Evolutionary conservation across 1,139 yeast genomes (phyloP).

Genomic region (Zygosaccharomyces sapae): DNA sequence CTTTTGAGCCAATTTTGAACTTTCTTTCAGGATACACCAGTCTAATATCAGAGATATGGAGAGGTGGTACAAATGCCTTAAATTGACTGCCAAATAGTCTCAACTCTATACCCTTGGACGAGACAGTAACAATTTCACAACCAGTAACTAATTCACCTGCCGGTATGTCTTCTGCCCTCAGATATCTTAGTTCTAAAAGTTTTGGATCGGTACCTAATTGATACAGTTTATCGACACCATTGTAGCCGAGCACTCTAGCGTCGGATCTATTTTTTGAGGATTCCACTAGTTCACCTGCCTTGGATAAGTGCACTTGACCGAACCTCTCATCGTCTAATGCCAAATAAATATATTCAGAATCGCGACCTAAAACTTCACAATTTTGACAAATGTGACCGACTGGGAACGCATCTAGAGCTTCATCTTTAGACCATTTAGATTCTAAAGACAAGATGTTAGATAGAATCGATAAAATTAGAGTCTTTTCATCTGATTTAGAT

Average conservation of each 20-base stretch:
- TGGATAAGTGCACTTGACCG: slow-evolving; percentile 74
- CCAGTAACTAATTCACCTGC: slow-evolving; percentile 62
- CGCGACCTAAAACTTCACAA: slow-evolving; percentile 56
- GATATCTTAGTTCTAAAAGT: slow-evolving; percentile 57
- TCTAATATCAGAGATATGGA: slow-evolving; percentile 80
- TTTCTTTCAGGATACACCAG: slow-evolving; percentile 87
- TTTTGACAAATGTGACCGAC: slow-evolving; percentile 67
- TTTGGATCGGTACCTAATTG: slow-evolving; percentile 66
- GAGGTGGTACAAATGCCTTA: slow-evolving; percentile 68
- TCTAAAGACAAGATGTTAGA: slow-evolving; percentile 48
- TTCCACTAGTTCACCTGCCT: slow-evolving; percentile 49
- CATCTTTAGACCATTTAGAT: slow-evolving; percentile 20
- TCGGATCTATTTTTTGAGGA: slow-evolving; percentile 44
- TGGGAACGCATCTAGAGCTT: slow-evolving; percentile 61
- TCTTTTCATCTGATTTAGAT: slow-evolving; percentile 51
- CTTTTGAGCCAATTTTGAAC: slow-evolving; percentile 76
- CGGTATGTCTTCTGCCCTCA: slow-evolving; percentile 68
- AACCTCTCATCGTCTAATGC: slow-evolving; percentile 52
- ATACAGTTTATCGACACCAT: slow-evolving; percentile 61
- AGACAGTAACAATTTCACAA: slow-evolving; percentile 56
- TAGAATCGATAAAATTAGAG: slow-evolving; percentile 59
- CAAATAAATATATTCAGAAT: slow-evolving; percentile 52
- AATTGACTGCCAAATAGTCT: slow-evolving; percentile 58
- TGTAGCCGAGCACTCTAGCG: slow-evolving; percentile 74
- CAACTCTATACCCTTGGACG: slow-evolving; percentile 66